Base-by-base conservation (phyloP, 805 yeast species). In the Kodamaea kaohsiungensis region DNA sequence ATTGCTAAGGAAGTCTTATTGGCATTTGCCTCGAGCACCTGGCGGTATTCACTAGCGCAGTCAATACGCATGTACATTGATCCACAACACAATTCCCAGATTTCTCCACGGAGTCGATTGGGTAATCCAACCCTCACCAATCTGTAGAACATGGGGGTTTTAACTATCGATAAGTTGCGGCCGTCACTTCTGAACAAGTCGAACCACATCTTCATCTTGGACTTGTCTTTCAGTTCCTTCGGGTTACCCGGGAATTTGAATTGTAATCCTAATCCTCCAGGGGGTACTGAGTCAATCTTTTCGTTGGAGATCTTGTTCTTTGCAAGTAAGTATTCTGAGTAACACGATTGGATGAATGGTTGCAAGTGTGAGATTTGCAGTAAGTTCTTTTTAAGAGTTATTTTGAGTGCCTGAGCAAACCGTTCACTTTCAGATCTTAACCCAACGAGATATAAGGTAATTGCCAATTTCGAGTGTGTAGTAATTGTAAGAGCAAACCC, bases 71-170 rank as follows among this genome's bases (percentile, higher is more conserved):
- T 64, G 64, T 84, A 90, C 77, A 91, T 84, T 0, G 96, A 86
- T 2, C 99, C 99, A 45, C 90, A 84, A 51, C 91, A 83, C 52
- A 90, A 72, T 68, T 95, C 99, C 99, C 99, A 95, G 12, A 95
- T 76, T 65, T 95, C 99, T 39, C 99, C 99, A 60, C 99, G 80
- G 52, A 95, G 75, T 55, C 96, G 80, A 65, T 93, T 93, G n/a
- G 98, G 98, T 19, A 95, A 78, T 0, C 99, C 98, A 13, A 92
- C 95, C 49, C 98, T 79, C 7, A 95, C 81, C 49, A 95, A 79
- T 64, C 88, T 89, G 68, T 86, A 89, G 65, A 91, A 96, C 65
- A 85, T 83, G 39, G 85, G 89, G 53, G 88, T 89, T 48, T 85
- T 81, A 1, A 89, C 79, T 16, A 93, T 62, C 0, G 96, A 85